These are phyloP conservation scores for Trametes sp. DNA, from an alignment of 1,284 basidiomycete species.

Conservation along the genomic window DNA sequence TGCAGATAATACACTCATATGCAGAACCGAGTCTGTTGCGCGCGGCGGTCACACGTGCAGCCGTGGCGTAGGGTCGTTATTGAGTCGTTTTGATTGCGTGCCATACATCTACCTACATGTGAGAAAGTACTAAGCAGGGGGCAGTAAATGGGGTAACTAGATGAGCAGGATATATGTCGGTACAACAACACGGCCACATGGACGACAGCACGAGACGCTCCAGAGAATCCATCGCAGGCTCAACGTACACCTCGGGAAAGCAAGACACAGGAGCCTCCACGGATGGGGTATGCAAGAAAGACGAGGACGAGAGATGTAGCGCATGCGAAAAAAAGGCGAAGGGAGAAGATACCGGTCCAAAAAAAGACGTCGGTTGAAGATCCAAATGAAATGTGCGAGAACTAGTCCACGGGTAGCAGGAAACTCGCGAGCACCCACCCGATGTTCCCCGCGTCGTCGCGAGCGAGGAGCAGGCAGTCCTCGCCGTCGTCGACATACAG, in stretches of 20 bases:
- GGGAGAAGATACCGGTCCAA: too few relatives aligned
- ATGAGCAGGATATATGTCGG: conserved; percentile 17
- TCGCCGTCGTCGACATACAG: conserved; percentile 81
- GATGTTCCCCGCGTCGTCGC: conserved; percentile 60
- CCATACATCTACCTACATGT: conserved; percentile 21
- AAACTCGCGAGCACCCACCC: conserved; percentile 86
- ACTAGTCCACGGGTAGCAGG: conserved; percentile 62
- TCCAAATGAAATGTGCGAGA: not conserved
- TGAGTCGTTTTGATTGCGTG: conserved; percentile 10
- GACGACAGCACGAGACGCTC: conserved; percentile 14
- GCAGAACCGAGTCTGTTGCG: not conserved
- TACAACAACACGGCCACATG: conserved; percentile 10
- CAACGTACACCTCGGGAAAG: conserved; percentile 22
- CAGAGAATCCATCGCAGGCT: conserved; percentile 25
- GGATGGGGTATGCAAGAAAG: conserved; percentile 18
- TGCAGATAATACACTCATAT: not conserved
- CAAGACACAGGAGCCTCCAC: conserved; percentile 28
- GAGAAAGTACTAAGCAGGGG: conserved; percentile 2
- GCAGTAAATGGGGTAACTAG: conserved; percentile 19
- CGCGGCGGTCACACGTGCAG: not conserved
- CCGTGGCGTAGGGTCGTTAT: not conserved
- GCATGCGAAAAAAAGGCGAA: too few relatives aligned
- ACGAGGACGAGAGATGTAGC: conserved; percentile 3
- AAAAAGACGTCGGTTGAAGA: not conserved
- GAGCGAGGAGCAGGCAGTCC: conserved; percentile 73